phyloP scores from a whole-genome alignment of 306 rosid genomes.

The Gillenia trifoliata region DNA sequence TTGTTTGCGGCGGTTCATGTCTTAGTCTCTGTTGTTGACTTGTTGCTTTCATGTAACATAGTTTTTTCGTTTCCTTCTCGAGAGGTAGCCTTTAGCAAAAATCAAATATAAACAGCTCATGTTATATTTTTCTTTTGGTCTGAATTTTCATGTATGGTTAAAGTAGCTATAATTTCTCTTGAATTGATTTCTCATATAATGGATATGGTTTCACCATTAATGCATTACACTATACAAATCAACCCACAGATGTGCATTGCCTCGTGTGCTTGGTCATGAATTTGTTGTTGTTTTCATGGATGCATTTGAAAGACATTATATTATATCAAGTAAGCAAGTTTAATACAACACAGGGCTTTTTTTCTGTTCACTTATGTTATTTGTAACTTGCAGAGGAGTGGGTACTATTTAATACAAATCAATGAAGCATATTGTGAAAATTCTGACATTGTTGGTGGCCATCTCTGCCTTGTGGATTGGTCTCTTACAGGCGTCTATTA shows the following conservation, averaged over 20 bases:
- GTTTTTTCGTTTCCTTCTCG: not conserved
- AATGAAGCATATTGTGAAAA: constrained; percentile 86
- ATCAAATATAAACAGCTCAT: not conserved
- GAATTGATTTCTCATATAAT: not conserved
- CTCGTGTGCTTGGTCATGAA: not conserved
- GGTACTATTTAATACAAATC: not conserved
- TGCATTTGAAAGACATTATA: not conserved
- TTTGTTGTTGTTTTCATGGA: not conserved
- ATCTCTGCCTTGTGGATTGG: constrained; percentile 72
- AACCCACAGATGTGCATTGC: not conserved
- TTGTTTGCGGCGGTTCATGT: not conserved
- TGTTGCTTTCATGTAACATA: not conserved
- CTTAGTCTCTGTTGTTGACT: not conserved
- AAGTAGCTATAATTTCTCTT: not conserved
- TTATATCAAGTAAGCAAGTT: not conserved
- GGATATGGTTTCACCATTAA: not conserved
- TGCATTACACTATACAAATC: not conserved
- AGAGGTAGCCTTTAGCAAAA: not conserved
- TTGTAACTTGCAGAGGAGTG: constrained; percentile 1
- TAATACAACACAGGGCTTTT: not conserved
- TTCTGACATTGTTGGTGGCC: constrained; percentile 52
- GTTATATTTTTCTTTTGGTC: not conserved
- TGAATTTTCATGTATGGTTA: not conserved
- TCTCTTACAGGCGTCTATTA: constrained; percentile 48
- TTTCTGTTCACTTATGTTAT: not conserved